These are phyloP conservation scores for Melastoma malabathricum DNA, from an alignment of 345 rosid species.

Conservation along the genomic window DNA sequence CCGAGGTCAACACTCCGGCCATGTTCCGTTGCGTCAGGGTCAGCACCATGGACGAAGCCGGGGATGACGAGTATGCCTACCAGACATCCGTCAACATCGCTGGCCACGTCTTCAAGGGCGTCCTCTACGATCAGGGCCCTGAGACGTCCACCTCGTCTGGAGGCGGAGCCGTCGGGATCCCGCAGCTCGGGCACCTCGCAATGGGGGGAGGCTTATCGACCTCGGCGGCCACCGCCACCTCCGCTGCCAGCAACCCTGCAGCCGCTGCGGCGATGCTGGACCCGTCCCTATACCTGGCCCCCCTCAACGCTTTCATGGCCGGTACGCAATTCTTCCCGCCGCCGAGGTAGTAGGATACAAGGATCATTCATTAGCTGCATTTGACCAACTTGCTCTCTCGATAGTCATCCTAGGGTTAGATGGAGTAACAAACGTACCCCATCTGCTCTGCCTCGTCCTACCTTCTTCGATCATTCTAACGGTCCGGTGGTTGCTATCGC, in stretches of 20 bases:
- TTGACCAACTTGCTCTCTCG: too few species aligned
- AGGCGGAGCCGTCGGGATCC: conserved; percentile 17
- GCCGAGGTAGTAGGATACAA: conserved; percentile 6
- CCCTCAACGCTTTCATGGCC: conserved; percentile 25
- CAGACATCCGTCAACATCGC: conserved; percentile 67
- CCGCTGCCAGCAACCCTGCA: not conserved
- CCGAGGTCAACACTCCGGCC: conserved; percentile 44
- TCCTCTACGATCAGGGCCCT: conserved; percentile 48
- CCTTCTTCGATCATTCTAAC: too few species aligned
- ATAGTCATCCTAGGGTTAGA: too few species aligned
- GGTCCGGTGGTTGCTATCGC: too few species aligned
- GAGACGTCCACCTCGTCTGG: too few species aligned
- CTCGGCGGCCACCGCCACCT: conserved; percentile 5
- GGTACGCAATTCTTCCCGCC: conserved; percentile 46
- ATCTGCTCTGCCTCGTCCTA: too few species aligned
- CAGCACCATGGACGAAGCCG: conserved; percentile 35
- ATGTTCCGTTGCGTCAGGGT: conserved; percentile 52
- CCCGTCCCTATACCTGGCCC: conserved; percentile 21
- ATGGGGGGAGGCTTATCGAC: conserved; percentile 4
- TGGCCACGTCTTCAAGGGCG: conserved; percentile 60
- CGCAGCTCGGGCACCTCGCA: too few species aligned
- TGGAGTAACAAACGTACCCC: too few species aligned
- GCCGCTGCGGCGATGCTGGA: conserved; percentile 6
- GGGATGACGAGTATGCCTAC: conserved; percentile 44
- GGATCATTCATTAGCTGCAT: too few species aligned